phyloP scores from a whole-genome alignment of 2,329 filamentous ascomycete genomes.

The Talaromyces sp. region DNA sequence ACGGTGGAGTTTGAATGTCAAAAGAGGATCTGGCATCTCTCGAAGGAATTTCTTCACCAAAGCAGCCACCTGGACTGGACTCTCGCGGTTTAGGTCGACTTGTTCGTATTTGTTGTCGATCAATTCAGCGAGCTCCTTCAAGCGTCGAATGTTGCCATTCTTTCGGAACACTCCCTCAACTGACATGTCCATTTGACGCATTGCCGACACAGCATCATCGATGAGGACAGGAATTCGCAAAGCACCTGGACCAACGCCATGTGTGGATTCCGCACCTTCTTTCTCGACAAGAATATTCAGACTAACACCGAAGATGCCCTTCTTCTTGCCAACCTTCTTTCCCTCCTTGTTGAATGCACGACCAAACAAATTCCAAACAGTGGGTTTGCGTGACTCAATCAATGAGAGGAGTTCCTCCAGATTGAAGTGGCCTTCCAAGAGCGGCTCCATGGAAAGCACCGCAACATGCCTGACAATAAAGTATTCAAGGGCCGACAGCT shows the following conservation, averaged over 20 bases:
- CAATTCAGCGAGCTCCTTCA: constrained; percentile 78
- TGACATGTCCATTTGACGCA: constrained; percentile 98
- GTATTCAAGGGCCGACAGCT: constrained; percentile 90
- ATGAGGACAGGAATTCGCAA: constrained; percentile 88
- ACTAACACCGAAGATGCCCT: constrained; percentile 87
- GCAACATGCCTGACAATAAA: constrained; percentile 96
- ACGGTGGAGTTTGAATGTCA: constrained; percentile 91
- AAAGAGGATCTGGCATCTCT: constrained; percentile 86
- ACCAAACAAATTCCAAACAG: constrained; percentile 97
- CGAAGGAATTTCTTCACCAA: constrained; percentile 92
- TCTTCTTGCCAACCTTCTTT: constrained; percentile 74
- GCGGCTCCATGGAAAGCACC: constrained; percentile 88
- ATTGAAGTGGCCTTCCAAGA: constrained; percentile 87
- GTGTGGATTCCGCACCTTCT: constrained; percentile 94
- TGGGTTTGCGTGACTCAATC: constrained; percentile 89
- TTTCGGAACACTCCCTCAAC: constrained; percentile 98
- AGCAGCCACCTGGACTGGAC: constrained; percentile 88
- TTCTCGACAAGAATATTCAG: constrained; percentile 86
- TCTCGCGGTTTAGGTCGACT: constrained; percentile 82
- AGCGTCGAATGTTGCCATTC: constrained; percentile 95
- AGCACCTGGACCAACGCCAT: constrained; percentile 88
- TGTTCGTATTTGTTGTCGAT: constrained; percentile 84
- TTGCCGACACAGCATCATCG: constrained; percentile 89
- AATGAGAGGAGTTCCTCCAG: constrained; percentile 87
- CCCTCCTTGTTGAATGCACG: constrained; percentile 87